Evolutionary conservation across 1,284 basidiomycete species (phyloP).

Genomic region (Sporisorium exsertum): DNA sequence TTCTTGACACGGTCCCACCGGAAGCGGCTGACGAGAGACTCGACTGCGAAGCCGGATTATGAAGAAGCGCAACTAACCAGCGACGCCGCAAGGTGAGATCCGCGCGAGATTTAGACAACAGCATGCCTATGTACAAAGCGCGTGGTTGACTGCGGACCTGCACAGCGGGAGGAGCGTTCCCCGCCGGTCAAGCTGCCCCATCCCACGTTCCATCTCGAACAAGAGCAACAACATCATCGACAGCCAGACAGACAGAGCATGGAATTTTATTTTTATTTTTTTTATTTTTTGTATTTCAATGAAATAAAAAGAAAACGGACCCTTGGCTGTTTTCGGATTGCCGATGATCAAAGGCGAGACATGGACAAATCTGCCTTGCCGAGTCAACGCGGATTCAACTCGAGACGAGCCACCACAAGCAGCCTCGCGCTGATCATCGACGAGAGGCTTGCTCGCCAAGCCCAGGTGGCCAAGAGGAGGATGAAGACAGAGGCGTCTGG

Average conservation of each 20-base stretch:
- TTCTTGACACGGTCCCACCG: no score
- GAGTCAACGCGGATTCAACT: background rate
- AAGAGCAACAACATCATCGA: no score
- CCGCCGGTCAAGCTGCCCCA: background rate
- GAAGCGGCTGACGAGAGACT: no score
- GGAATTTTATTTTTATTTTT: no score
- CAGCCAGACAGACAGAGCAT: no score
- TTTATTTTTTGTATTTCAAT: no score
- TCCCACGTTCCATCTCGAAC: background rate
- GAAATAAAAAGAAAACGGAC: background rate
- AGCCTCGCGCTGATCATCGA: background rate
- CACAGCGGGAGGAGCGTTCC: no score
- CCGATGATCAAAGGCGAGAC: slow-evolving; percentile 33
- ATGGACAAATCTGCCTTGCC: background rate
- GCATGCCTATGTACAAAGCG: background rate
- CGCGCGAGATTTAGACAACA: background rate
- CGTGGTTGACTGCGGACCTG: background rate
- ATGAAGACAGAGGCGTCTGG: no score
- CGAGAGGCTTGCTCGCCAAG: background rate
- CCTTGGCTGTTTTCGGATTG: background rate
- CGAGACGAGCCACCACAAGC: no score
- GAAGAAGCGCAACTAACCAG: no score
- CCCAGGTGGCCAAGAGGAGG: background rate
- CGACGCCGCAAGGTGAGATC: background rate
- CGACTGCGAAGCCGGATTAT: no score